These are phyloP conservation scores for Cucurbitaria berberidis DNA, from an alignment of 2,329 filamentous ascomycete genomes.

Conservation along the genomic window DNA sequence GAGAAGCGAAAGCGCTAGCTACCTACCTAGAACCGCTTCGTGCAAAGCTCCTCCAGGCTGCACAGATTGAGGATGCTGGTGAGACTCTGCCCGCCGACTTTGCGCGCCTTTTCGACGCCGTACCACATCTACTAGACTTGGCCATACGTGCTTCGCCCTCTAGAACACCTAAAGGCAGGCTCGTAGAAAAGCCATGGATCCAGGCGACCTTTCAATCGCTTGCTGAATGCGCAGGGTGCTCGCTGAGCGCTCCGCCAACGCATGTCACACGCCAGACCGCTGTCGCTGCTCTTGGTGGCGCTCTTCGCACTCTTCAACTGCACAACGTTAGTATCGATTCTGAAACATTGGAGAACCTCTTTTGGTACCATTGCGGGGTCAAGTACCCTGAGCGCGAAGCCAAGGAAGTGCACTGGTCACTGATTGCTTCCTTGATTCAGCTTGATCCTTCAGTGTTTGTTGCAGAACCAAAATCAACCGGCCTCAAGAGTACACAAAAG, in stretches of 20 bases:
- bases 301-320: constrained; percentile 31
- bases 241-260: constrained; percentile 31
- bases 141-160: constrained; percentile 50
- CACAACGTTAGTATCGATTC: constrained; percentile 36
- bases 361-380: constrained; percentile 46
- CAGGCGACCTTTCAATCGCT: constrained; percentile 50
- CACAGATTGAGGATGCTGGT: constrained; percentile 38
- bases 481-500: constrained; percentile 11
- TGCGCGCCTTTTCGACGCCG: constrained; percentile 30
- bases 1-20: constrained; percentile 23
- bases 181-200: constrained; percentile 53
- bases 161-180: constrained; percentile 48
- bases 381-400: constrained; percentile 28
- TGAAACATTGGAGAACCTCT: constrained; percentile 36
- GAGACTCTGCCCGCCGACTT: constrained; percentile 29
- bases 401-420: constrained; percentile 34
- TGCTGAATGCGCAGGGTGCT: constrained; percentile 42
- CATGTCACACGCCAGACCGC: constrained; percentile 25
- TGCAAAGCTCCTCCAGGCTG: constrained; percentile 39
- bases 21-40: constrained; percentile 35
- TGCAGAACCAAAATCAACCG: constrained; percentile 25
- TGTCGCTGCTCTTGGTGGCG: constrained; percentile 31
- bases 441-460: constrained; percentile 44
- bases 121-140: constrained; percentile 49
- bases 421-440: constrained; percentile 42